A percentile compares a stretch with the other conserved stretches of the same genome.
These are phyloP conservation scores for Myxozyma neglecta DNA, from an alignment of 805 yeast species.

Conservation along the genomic window DNA sequence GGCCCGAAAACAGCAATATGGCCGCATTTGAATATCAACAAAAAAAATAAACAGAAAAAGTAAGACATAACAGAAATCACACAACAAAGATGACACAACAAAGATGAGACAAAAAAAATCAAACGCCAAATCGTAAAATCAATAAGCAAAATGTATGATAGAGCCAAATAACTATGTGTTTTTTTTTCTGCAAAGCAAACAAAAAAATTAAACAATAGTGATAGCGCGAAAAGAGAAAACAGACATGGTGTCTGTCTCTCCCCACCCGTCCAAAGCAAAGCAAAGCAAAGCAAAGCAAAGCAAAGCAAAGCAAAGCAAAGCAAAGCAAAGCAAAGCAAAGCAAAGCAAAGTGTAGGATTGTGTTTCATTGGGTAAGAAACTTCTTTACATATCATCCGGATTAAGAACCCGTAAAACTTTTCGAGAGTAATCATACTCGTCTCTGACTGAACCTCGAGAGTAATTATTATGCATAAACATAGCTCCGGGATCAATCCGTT, in stretches of 20 bases:
- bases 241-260: no score
- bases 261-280: not conserved
- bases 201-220: not conserved
- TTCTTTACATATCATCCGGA: constrained; percentile 39
- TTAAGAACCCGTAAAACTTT: constrained; percentile 58
- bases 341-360: not conserved
- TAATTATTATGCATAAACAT: constrained; percentile 48
- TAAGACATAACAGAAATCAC: no score
- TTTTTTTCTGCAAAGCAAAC: not conserved
- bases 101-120: not conserved
- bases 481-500: constrained; percentile 58
- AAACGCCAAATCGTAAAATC: not conserved
- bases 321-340: no score
- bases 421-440: constrained; percentile 59
- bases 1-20: no score
- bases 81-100: no score
- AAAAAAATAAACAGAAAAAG: no score
- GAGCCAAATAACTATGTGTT: not conserved
- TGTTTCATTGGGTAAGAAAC: not conserved
- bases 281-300: no score
- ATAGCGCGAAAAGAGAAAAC: not conserved
- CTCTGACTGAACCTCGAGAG: constrained; percentile 51
- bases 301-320: no score
- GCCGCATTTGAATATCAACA: no score
- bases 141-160: not conserved